These are phyloP conservation scores for Trichoderma polysporum DNA, from an alignment of 2,329 filamentous ascomycete species.

Conservation along the genomic window DNA sequence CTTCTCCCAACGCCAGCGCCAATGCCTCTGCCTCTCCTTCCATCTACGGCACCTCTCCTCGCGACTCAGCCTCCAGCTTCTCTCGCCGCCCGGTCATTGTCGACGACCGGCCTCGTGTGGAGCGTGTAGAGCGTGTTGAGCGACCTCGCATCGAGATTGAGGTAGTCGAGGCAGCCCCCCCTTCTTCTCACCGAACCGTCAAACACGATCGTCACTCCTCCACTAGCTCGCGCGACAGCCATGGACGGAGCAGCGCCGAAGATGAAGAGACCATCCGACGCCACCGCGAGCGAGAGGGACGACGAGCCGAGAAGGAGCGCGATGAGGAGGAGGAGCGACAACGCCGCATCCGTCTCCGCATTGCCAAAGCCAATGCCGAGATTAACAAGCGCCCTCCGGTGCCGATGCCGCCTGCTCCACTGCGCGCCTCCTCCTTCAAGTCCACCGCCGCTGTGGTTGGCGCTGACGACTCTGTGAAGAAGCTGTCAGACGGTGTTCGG, in stretches of 20 bases:
- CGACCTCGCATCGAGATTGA: conserved; percentile 38
- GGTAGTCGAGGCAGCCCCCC: conserved; percentile 32
- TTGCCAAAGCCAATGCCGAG: conserved; percentile 43
- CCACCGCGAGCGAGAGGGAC: conserved; percentile 28
- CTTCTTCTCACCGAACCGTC: conserved; percentile 26
- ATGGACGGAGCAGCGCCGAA: conserved; percentile 30
- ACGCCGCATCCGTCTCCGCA: conserved; percentile 33
- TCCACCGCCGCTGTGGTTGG: conserved; percentile 26
- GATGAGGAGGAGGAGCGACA: conserved; percentile 32
- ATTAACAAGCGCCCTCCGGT: conserved; percentile 41
- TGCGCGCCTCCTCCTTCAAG: conserved; percentile 28
- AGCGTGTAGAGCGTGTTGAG: conserved; percentile 14
- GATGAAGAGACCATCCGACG: conserved; percentile 32
- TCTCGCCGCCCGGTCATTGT: conserved; percentile 39
- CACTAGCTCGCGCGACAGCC: conserved; percentile 37
- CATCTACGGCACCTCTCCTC: conserved; percentile 26
- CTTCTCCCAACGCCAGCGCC: conserved; percentile 38
- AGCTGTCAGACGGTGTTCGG: conserved; percentile 37
- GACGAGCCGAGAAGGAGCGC: conserved; percentile 26
- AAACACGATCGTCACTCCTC: conserved; percentile 40
- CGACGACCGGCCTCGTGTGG: conserved; percentile 36
- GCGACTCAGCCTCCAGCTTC: conserved; percentile 23
- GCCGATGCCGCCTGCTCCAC: conserved; percentile 29
- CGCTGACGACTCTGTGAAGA: conserved; percentile 33
- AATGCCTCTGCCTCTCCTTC: conserved; percentile 28